Evolutionary conservation across 2,329 filamentous ascomycete genomes (phyloP).

Genomic region (Colletotrichum godetiae): DNA sequence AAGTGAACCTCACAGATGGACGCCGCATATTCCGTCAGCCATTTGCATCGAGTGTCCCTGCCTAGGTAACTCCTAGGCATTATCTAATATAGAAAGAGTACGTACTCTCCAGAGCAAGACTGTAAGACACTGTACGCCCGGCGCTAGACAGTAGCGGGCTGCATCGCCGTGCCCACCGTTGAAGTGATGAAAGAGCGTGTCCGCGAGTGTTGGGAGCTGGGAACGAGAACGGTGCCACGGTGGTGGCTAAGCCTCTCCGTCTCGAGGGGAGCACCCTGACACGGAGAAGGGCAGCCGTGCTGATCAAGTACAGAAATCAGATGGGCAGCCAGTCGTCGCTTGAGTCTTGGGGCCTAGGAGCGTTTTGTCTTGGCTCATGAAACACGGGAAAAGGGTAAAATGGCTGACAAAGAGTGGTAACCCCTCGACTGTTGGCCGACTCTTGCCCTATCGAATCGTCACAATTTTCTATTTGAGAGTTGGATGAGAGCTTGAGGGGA

Average conservation of each 20-base stretch:
- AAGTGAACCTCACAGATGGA: not conserved
- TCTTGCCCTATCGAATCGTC: not conserved
- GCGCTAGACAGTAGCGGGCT: slow-evolving; percentile 10
- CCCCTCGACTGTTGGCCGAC: not conserved
- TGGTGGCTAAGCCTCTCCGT: slow-evolving; percentile 21
- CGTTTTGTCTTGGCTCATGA: slow-evolving; percentile 35
- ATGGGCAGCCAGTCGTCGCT: slow-evolving; percentile 15
- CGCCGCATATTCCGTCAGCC: not conserved
- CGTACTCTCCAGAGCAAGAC: slow-evolving; percentile 2
- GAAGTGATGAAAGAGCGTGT: slow-evolving; percentile 6
- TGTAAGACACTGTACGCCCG: slow-evolving; percentile 27
- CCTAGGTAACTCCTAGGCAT: not conserved
- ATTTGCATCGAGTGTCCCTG: not conserved
- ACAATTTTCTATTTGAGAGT: not conserved
- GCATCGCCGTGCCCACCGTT: slow-evolving; percentile 12
- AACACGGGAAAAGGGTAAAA: slow-evolving; percentile 17
- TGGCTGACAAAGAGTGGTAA: slow-evolving; percentile 2
- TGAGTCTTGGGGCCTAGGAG: slow-evolving; percentile 8
- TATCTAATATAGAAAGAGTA: not conserved
- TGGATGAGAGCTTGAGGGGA: slow-evolving; percentile 1
- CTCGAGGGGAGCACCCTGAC: slow-evolving; percentile 21
- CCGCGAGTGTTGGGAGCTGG: not conserved
- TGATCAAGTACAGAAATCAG: slow-evolving; percentile 17
- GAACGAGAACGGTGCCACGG: not conserved
- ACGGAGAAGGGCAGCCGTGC: slow-evolving; percentile 15